phyloP scores from a whole-genome alignment of 2,329 filamentous ascomycete genomes.

The Curvularia sp. region DNA sequence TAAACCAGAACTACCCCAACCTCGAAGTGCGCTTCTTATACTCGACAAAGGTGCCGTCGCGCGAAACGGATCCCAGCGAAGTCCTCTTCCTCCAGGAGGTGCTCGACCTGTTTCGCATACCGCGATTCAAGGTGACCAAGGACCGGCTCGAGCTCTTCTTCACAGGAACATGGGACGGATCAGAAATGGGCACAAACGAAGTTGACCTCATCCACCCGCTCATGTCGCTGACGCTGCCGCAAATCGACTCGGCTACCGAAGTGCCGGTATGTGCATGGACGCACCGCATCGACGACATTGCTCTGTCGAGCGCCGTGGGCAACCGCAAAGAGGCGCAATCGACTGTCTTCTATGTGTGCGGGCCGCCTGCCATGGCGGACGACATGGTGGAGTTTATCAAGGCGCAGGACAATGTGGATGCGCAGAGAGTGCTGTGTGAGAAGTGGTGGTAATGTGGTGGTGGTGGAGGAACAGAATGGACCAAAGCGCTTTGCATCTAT shows the following conservation, averaged over 20 bases:
- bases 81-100: constrained; percentile 49
- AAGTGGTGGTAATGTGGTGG: constrained; percentile 55
- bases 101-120: constrained; percentile 41
- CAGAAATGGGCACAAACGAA: constrained; percentile 30
- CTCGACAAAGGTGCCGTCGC: constrained; percentile 56
- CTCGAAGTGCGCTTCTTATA: constrained; percentile 68
- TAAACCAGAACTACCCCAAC: constrained; percentile 56
- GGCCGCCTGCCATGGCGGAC: constrained; percentile 58
- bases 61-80: constrained; percentile 36
- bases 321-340: constrained; percentile 42
- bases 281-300: constrained; percentile 45
- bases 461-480: constrained; percentile 40
- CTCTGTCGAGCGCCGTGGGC: constrained; percentile 52
- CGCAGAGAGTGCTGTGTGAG: constrained; percentile 55
- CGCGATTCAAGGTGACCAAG: constrained; percentile 34
- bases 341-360: constrained; percentile 58
- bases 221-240: constrained; percentile 43
- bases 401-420: constrained; percentile 48
- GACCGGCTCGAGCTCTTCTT: constrained; percentile 48
- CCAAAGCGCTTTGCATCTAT: background rate
- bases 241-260: constrained; percentile 38
- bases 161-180: constrained; percentile 44
- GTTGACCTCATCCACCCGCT: constrained; percentile 41
- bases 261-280: constrained; percentile 43
- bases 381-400: constrained; percentile 52